Evolutionary conservation across 2,329 filamentous ascomycete genomes (phyloP).

Genomic region (Dothideomycetidae sp.): DNA sequence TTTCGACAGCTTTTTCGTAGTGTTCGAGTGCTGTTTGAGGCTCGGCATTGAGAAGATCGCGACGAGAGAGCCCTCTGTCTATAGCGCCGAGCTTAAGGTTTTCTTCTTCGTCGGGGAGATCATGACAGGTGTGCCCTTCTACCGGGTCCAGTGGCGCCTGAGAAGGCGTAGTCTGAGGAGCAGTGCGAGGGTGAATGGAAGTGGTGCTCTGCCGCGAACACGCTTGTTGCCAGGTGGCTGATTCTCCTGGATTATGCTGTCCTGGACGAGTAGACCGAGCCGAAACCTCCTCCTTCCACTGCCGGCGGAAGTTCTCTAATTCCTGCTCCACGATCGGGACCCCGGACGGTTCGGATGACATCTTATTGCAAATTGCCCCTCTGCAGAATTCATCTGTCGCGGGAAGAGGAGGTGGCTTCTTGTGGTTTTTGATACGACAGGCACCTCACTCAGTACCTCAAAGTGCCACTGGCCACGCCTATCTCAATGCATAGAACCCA

Average conservation of each 20-base stretch:
- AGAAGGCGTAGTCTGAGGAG: not conserved
- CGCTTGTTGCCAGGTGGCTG: not conserved
- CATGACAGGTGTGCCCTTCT: constrained; percentile 29
- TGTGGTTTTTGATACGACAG: too few species aligned
- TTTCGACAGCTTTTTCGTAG: constrained; percentile 83
- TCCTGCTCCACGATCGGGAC: constrained; percentile 51
- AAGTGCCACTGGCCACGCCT: too few species aligned
- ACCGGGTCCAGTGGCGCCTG: constrained; percentile 22
- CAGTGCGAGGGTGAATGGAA: constrained; percentile 2
- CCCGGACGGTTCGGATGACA: too few species aligned
- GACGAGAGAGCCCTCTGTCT: constrained; percentile 27
- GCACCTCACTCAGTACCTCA: too few species aligned
- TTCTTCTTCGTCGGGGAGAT: constrained; percentile 33
- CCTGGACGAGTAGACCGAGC: constrained; percentile 29
- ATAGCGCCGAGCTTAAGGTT: constrained; percentile 26
- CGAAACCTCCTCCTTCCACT: constrained; percentile 73
- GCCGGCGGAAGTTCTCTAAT: constrained; percentile 69
- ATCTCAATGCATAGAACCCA: too few species aligned
- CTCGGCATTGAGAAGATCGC: constrained; percentile 27
- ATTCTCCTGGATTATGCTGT: not conserved
- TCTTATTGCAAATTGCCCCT: too few species aligned
- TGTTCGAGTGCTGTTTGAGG: constrained; percentile 74
- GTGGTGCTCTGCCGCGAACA: not conserved
- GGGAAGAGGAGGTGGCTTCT: too few species aligned
- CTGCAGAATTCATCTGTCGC: too few species aligned